Base-by-base conservation (phyloP, 306 rosid genomes). In the Cucurbita moschata region DNA sequence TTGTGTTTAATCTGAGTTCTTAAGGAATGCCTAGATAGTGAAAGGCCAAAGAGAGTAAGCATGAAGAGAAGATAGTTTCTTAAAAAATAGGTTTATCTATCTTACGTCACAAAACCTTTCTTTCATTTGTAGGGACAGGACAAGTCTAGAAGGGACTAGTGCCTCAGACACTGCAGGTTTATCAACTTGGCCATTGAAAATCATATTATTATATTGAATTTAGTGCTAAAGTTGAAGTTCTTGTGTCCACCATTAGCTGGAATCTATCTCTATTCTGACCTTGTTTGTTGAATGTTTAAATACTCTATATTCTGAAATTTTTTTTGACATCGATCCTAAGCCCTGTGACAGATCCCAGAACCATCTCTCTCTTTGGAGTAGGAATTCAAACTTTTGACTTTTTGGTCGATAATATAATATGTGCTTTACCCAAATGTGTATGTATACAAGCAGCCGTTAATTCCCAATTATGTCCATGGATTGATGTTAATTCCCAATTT, bases 171-270 rank as follows among this genome's bases (percentile, higher is more conserved):
- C 50, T 46, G 72, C 55, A 21, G 55, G 40, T 67, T 67, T 43
- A 65, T 46, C 71, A 65, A 65, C 71, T 65, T 65, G 71, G 52
- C 71, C 71, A 65, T 65, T 65, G 71, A 43, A 65, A 42, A 18
- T 65, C 71, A 11, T 43, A 65, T 65, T 65, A 42, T 65, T 43
- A n/a, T 65, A 43, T 43, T 43, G 53, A 65, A 43, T n/a, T 42
- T 65, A 65, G 53, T 65, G 71, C 37, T 18, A 43, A 42, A 42
- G 71, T 11, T 43, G 51, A 40, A 65, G 53, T 43, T 65, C 38
- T 65, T 42, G 53, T 40, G 71, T 65, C 71, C 53, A 65, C 53
- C 71, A 65, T 43, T 65, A 43, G 35, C 35, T 65, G 52, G 35
- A 64, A 64, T 64, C 51, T 62, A 11, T 62, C 16, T 4, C 1